Evolutionary conservation across 192 early-diverging fungal genomes (phyloP), one percentile per base, ranked within the genome.

Genomic region (Endogone sp.): DNA sequence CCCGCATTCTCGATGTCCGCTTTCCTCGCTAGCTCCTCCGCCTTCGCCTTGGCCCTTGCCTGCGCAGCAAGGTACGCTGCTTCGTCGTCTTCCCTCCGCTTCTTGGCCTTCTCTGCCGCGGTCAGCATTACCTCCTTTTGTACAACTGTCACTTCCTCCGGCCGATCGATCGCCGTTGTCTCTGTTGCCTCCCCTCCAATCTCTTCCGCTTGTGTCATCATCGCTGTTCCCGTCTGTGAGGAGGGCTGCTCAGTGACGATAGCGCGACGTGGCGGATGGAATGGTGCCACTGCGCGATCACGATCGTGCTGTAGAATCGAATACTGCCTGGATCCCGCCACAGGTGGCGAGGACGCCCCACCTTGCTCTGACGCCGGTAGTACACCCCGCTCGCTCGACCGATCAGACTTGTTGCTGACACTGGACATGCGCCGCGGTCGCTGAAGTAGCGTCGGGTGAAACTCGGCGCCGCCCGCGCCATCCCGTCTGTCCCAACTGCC

Each of bases 51-150:
- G 24, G 77, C 77, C 29, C 77, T 44, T 60, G 71, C 72, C 28
- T 63, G 54, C 8, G 69, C 60, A 22, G 77, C 77, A 31, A 74
- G 49, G 28, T 59, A 72, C 27, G 70, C 77, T 2, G 77, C 72
- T 29, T 79, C 77, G 16, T 79, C 72, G 37, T 71, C 77, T 27
- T 79, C 77, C 20, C 77, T 29, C 29, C 77, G 72, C 32, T 75
- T 74, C 31, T 75, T 74, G 49, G 77, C 77, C 49, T 63, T 65
- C 68, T 79, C 77, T 13, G 77, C 77, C 25, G 77, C 77, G 2
- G 77, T 74, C 20, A 71, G 37, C 77, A 79, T 79, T 0, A 72
- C 68, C 30, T 74, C 72, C 21, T 70, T 56, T 63, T 77, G 75
- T 25, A 63, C 75, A 1, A 60, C 71, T 2, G 75, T 71, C 4